Base-by-base conservation (phyloP, 2,329 filamentous ascomycete species). In the Lachnellula cervina region DNA sequence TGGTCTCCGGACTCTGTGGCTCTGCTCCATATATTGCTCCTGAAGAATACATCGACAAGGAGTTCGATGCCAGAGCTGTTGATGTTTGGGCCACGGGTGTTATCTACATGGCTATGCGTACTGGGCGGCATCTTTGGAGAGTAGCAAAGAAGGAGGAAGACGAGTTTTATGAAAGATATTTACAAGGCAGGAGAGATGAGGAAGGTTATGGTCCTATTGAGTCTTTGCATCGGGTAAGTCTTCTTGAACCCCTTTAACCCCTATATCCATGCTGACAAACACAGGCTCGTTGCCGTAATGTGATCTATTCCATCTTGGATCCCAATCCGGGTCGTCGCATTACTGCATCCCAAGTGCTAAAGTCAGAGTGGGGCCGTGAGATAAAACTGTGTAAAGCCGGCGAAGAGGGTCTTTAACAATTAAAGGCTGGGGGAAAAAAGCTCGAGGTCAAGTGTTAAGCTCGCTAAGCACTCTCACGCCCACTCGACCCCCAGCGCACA, bases 101-200 rank as follows among this genome's bases (percentile, higher is more conserved):
- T 51, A 99, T 99, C 58, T 99, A 99, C 76, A 99, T 99, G 94
- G 94, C 94, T 14, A 99, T 99, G 94, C 83, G 94, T 56, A 97
- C 93, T 2, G 94, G 94, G 5, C 83, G 94, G 52, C 94, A 99
- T 72, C 79, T 99, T 8, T 99, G 94, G 94, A 88, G 92, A 53
- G 84, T 97, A n/a, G 94, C 94, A 6, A 93, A 93, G 73, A 95
- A 91, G 73, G 92, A 96, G 54, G 93, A 97, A 63, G 94, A 99
- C 68, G 94, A 97, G 69, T 99, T 97, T 66, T 99, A 96, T 70
- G 89, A 89, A 61, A 87, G 91, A 43, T 99, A 99, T 69, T 81
- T 99, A 5, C 89, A 96, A 69, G 94, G 94, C 32, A 85, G 94
- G 52, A 88, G 90, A 69, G 91, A 96, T 64, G 94, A 97, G 71